Percentiles rank a stretch among this genome's conserved stretches.
phyloP scores from a whole-genome alignment of 306 rosid genomes.

The Hippophae tibetana region DNA sequence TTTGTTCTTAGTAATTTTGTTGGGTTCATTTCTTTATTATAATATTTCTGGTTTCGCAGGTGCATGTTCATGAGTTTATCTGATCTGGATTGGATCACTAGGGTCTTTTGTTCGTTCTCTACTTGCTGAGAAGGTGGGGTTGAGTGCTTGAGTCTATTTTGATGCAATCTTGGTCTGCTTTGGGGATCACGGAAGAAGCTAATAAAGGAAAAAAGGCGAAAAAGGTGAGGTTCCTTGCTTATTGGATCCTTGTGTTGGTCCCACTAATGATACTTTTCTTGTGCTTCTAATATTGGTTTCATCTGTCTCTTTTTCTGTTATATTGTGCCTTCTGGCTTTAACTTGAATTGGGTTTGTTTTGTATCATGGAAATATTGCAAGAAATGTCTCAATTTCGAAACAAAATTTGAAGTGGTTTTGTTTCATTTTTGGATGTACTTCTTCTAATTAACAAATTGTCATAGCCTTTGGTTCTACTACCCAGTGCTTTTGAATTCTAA shows the following conservation, averaged over 20 bases:
- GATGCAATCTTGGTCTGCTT: slow-evolving; percentile 36
- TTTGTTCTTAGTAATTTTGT: slow-evolving; percentile 17
- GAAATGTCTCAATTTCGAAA: slow-evolving; percentile 23
- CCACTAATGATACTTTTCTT: slow-evolving; percentile 42
- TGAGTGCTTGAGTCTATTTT: slow-evolving; percentile 24
- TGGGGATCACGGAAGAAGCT: slow-evolving; percentile 39
- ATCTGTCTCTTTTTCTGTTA: slow-evolving; percentile 21
- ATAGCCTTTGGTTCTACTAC: slow-evolving; percentile 20
- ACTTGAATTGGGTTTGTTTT: slow-evolving; percentile 32
- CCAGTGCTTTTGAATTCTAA: slow-evolving; percentile 8
- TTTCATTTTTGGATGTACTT: slow-evolving; percentile 28
- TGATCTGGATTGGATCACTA: slow-evolving; percentile 98
- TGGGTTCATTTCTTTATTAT: slow-evolving; percentile 1
- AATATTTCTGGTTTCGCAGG: slow-evolving; percentile 30
- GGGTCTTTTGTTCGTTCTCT: slow-evolving; percentile 53
- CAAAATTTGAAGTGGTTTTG: slow-evolving; percentile 12
- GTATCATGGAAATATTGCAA: slow-evolving; percentile 21
- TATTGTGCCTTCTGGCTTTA: slow-evolving; percentile 25
- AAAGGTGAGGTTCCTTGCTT: slow-evolving; percentile 44
- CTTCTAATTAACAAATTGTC: slow-evolving; percentile 10
- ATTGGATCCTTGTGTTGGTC: slow-evolving; percentile 40
- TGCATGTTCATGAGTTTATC: slow-evolving; percentile 78
- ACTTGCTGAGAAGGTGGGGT: slow-evolving; percentile 35
- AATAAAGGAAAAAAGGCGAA: slow-evolving; percentile 26
- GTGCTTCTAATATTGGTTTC: slow-evolving; percentile 16